phyloP scores from a whole-genome alignment of 352 stramenopile species.

The Pythium grandisporangium region DNA sequence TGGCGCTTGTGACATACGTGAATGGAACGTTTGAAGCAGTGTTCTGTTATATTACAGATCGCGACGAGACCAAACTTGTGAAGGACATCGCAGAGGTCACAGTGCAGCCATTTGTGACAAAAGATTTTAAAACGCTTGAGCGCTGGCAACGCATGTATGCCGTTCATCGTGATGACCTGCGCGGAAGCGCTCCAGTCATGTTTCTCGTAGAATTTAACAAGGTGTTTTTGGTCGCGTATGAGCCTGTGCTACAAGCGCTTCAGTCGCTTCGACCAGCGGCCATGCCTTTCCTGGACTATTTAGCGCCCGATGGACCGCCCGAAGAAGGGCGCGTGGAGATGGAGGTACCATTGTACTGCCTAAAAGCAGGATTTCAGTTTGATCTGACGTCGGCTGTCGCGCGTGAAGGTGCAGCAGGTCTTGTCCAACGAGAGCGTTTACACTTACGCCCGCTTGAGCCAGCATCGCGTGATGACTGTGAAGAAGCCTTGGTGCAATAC shows the following conservation, averaged over 20 bases:
- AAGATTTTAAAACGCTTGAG: slow-evolving; percentile 13
- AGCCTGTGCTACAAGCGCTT: slow-evolving; percentile 32
- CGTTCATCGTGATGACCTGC: slow-evolving; percentile 1
- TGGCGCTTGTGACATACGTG: slow-evolving; percentile 17
- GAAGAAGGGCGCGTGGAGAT: slow-evolving; percentile 7
- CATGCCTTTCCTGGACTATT: slow-evolving; percentile 30
- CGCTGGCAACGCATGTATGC: slow-evolving; percentile 6
- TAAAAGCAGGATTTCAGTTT: slow-evolving; percentile 15
- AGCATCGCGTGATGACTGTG: slow-evolving; percentile 9
- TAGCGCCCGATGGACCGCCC: slow-evolving; percentile 11
- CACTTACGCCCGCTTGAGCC: slow-evolving; percentile 11
- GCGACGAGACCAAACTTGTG: slow-evolving; percentile 15
- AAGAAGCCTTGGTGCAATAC: slow-evolving; percentile 13
- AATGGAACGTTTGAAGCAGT: slow-evolving; percentile 12
- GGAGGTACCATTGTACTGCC: slow-evolving; percentile 22
- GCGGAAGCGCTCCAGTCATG: slow-evolving; percentile 9
- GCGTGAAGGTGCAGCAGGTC: too few species aligned
- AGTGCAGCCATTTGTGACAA: slow-evolving; percentile 21
- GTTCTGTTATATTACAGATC: slow-evolving; percentile 26
- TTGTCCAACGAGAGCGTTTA: not conserved
- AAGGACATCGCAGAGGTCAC: slow-evolving; percentile 19
- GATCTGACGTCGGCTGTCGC: slow-evolving; percentile 19
- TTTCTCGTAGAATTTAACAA: slow-evolving; percentile 41
- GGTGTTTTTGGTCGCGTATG: slow-evolving; percentile 38
- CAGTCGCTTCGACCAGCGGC: slow-evolving; percentile 16